Percentiles rank a stretch among this genome's conserved stretches.
Evolutionary conservation across 495 filamentous ascomycete genomes (phyloP).

Genomic region (Terfezia boudieri): DNA sequence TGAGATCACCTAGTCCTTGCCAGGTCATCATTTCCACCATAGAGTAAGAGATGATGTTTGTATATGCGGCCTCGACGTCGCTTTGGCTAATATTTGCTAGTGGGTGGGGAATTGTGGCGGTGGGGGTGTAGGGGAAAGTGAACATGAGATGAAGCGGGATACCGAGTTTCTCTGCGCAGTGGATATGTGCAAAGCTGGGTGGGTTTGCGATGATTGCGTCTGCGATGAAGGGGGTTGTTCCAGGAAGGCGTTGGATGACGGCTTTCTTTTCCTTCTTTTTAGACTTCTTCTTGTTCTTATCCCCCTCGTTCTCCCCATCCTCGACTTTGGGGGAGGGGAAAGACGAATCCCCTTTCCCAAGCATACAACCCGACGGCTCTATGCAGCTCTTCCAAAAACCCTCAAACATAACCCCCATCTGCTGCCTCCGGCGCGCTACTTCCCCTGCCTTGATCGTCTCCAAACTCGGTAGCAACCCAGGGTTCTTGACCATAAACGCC

Average conservation of each 20-base stretch:
- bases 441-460: slow-evolving; percentile 44
- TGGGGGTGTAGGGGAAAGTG: slow-evolving; percentile 43
- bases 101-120: slow-evolving; percentile 47
- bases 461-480: slow-evolving; percentile 42
- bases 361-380: slow-evolving; percentile 23
- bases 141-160: slow-evolving; percentile 48
- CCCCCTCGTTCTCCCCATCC: slow-evolving; percentile 1
- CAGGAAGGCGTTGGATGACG: background rate
- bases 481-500: slow-evolving; percentile 69
- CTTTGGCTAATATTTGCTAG: slow-evolving; percentile 43
- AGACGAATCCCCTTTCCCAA: background rate
- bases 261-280: background rate
- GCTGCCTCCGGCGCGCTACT: slow-evolving; percentile 32
- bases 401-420: slow-evolving; percentile 39
- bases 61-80: slow-evolving; percentile 37
- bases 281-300: background rate
- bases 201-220: slow-evolving; percentile 54
- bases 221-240: slow-evolving; percentile 33
- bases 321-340: slow-evolving; percentile 7
- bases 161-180: slow-evolving; percentile 41
- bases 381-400: slow-evolving; percentile 41
- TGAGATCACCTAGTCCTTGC: slow-evolving; percentile 38
- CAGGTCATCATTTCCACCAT: slow-evolving; percentile 47
- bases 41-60: slow-evolving; percentile 54
- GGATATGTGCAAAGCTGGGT: slow-evolving; percentile 42